These are phyloP conservation scores for Thraustochytrium striatum DNA, from an alignment of 352 stramenopile genomes.

Conservation along the genomic window DNA sequence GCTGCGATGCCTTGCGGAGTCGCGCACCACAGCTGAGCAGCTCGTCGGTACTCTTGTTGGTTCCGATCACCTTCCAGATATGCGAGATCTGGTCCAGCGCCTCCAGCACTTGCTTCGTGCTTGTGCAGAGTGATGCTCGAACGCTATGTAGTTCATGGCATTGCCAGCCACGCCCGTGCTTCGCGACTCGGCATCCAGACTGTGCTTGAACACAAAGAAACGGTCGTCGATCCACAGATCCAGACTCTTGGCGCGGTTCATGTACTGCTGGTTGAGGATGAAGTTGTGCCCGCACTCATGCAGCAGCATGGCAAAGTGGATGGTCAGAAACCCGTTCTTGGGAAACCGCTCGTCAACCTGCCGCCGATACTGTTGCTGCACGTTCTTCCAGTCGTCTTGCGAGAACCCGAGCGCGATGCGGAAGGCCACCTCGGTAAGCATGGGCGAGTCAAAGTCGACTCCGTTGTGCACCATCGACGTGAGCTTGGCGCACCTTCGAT, in stretches of 20 bases:
- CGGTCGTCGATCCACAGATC: constrained; percentile 24
- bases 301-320: constrained; percentile 11
- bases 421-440: not conserved
- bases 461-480: not conserved
- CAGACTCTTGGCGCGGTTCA: constrained; percentile 8
- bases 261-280: not conserved
- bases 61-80: not conserved
- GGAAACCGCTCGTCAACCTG: constrained; percentile 2
- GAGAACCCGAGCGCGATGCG: not conserved
- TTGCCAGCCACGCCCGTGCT: constrained; percentile 1
- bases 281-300: constrained; percentile 16
- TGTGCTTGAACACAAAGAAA: constrained; percentile 31
- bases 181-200: not conserved
- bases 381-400: not conserved
- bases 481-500: not conserved
- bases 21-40: not conserved
- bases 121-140: constrained; percentile 28
- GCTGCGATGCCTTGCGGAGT: not conserved
- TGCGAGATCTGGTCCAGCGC: constrained; percentile 22
- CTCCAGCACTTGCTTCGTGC: not conserved
- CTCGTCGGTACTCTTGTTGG: not conserved
- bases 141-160: constrained; percentile 40
- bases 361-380: not conserved
- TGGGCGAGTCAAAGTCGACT: constrained; percentile 2
- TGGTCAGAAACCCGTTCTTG: not conserved